These are phyloP conservation scores for Histomonas meleagridis DNA, from an alignment of 208 protist genomes.

Conservation along the genomic window DNA sequence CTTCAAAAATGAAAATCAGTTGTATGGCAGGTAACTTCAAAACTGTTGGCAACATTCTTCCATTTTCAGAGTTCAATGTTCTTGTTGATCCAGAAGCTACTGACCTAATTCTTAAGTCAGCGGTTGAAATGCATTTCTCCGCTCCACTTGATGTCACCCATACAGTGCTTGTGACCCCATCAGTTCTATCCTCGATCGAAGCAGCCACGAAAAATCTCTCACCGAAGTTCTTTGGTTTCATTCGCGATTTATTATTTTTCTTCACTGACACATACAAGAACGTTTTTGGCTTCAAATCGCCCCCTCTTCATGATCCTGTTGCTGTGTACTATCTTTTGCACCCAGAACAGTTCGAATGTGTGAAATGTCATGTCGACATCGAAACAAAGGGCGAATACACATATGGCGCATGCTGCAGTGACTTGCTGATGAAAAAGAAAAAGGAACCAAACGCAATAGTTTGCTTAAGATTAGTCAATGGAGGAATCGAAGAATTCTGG, in stretches of 20 bases:
- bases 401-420: neutral
- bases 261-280: neutral
- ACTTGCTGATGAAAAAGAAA: neutral
- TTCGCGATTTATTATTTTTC: neutral
- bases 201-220: neutral
- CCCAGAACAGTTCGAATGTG: slow-evolving; percentile 9
- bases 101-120: neutral
- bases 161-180: neutral
- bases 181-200: neutral
- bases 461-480: neutral
- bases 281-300: neutral
- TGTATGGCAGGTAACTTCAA: slow-evolving; percentile 15
- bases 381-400: slow-evolving; percentile 32
- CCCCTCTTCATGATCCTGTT: slow-evolving; percentile 29
- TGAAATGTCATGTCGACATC: neutral
- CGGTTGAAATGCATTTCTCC: neutral
- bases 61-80: slow-evolving; percentile 25
- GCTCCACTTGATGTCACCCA: slow-evolving; percentile 30
- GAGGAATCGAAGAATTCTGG: neutral
- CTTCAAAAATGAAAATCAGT: neutral
- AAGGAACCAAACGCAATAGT: neutral
- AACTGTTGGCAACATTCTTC: neutral
- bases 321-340: neutral
- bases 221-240: neutral
- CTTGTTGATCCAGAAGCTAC: slow-evolving; percentile 22